These are phyloP conservation scores for Yamadazyma dendronema DNA, from an alignment of 1,139 yeast genomes.

Conservation along the genomic window DNA sequence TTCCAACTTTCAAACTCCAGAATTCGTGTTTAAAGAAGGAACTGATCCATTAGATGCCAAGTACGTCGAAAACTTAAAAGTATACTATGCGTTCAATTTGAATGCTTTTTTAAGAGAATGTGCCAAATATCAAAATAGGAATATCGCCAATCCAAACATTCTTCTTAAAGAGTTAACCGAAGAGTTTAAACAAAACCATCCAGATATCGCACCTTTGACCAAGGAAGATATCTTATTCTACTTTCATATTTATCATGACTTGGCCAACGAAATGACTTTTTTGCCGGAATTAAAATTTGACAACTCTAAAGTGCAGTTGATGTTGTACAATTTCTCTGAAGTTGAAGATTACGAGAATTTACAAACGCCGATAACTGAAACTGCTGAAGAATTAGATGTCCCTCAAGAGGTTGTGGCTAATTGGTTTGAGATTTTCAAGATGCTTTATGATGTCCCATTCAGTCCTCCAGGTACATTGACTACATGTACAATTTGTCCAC, in stretches of 20 bases:
- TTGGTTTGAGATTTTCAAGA: slow-evolving; percentile 35
- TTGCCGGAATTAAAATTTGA: slow-evolving; percentile 32
- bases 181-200: slow-evolving; percentile 22
- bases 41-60: slow-evolving; percentile 22
- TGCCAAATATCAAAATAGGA: slow-evolving; percentile 13
- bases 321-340: slow-evolving; percentile 22
- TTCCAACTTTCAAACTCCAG: slow-evolving; percentile 21
- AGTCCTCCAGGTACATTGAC: slow-evolving; percentile 22
- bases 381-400: slow-evolving; percentile 19
- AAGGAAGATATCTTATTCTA: slow-evolving; percentile 28
- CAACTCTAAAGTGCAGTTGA: slow-evolving; percentile 22
- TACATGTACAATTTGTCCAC: slow-evolving; percentile 32
- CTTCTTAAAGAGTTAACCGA: slow-evolving; percentile 14
- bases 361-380: slow-evolving; percentile 13
- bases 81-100: slow-evolving; percentile 24
- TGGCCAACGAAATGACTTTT: slow-evolving; percentile 29
- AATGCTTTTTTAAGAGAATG: slow-evolving; percentile 28
- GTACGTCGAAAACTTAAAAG: slow-evolving; percentile 18
- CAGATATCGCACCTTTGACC: slow-evolving; percentile 20
- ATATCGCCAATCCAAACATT: slow-evolving; percentile 22
- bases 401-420: slow-evolving; percentile 20
- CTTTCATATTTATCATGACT: slow-evolving; percentile 30
- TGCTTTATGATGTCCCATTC: slow-evolving; percentile 30
- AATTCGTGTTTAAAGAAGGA: slow-evolving; percentile 15
- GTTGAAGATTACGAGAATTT: slow-evolving; percentile 11